phyloP scores from a whole-genome alignment of 1,284 basidiomycete genomes.

The Thelephora terrestris region DNA sequence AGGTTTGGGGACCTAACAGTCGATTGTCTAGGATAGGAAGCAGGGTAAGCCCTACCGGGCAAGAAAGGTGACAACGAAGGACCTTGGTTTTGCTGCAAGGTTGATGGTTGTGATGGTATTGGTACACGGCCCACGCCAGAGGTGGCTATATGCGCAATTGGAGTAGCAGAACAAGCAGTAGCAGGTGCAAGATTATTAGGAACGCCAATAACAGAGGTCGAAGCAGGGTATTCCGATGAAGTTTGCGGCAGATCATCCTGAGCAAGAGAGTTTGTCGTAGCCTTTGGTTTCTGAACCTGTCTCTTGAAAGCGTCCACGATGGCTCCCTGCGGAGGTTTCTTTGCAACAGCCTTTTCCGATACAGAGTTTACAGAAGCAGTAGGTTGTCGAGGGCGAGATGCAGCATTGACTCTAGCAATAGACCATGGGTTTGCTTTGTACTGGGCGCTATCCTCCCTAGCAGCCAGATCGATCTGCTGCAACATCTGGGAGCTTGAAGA shows the following conservation, averaged over 20 bases:
- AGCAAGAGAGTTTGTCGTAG: neutral
- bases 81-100: too few species aligned
- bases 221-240: too few species aligned
- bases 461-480: conserved; percentile 48
- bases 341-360: neutral
- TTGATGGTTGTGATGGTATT: neutral
- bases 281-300: conserved; percentile 10
- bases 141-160: neutral
- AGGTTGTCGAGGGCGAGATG: conserved; percentile 26
- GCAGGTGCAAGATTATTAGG: neutral
- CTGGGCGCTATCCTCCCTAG: conserved; percentile 43
- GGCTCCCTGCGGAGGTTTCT: conserved; percentile 11
- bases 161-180: neutral
- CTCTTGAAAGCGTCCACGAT: conserved; percentile 19
- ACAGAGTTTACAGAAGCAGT: neutral
- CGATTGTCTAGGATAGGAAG: too few species aligned
- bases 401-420: conserved; percentile 66
- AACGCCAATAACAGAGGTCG: neutral
- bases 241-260: neutral
- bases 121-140: neutral
- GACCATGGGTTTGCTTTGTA: conserved; percentile 68
- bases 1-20: too few species aligned
- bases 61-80: too few species aligned
- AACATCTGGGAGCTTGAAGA: conserved; percentile 25
- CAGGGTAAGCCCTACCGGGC: too few species aligned